Evolutionary conservation across 2,329 filamentous ascomycete genomes (phyloP).

Genomic region (Trichoderma brevicompactum): DNA sequence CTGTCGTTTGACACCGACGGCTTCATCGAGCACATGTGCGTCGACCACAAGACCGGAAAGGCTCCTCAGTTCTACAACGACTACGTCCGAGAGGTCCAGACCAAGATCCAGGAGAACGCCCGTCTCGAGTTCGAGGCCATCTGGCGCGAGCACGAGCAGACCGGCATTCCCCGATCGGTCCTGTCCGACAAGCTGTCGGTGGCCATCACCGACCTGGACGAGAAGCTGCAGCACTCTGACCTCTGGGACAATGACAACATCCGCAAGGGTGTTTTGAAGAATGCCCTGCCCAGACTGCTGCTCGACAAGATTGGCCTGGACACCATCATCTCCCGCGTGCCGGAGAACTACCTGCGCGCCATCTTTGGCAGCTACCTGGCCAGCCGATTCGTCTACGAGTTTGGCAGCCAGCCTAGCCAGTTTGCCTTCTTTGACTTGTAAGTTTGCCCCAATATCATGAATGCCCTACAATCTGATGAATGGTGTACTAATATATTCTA

Average conservation of each 20-base stretch:
- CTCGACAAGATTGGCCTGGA: slow-evolving; percentile 90
- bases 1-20: slow-evolving; percentile 89
- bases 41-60: slow-evolving; percentile 67
- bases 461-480: background rate
- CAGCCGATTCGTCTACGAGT: slow-evolving; percentile 94
- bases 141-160: slow-evolving; percentile 90
- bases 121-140: slow-evolving; percentile 96
- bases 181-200: slow-evolving; percentile 88
- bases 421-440: slow-evolving; percentile 99
- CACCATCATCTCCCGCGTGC: slow-evolving; percentile 83
- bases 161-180: slow-evolving; percentile 78
- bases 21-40: slow-evolving; percentile 94
- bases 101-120: slow-evolving; percentile 88
- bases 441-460: slow-evolving; percentile 48
- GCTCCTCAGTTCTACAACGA: slow-evolving; percentile 88
- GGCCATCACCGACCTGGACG: slow-evolving; percentile 94
- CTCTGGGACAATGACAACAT: slow-evolving; percentile 85
- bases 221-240: slow-evolving; percentile 91
- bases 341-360: slow-evolving; percentile 86
- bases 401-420: slow-evolving; percentile 88
- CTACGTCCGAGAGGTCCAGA: slow-evolving; percentile 91
- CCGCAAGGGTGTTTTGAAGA: slow-evolving; percentile 75
- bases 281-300: slow-evolving; percentile 84
- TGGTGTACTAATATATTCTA: slow-evolving; percentile 10
- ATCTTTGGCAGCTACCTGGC: slow-evolving; percentile 97